These are phyloP conservation scores for Pythium folliculosum DNA, from an alignment of 352 stramenopile genomes.

Conservation along the genomic window DNA sequence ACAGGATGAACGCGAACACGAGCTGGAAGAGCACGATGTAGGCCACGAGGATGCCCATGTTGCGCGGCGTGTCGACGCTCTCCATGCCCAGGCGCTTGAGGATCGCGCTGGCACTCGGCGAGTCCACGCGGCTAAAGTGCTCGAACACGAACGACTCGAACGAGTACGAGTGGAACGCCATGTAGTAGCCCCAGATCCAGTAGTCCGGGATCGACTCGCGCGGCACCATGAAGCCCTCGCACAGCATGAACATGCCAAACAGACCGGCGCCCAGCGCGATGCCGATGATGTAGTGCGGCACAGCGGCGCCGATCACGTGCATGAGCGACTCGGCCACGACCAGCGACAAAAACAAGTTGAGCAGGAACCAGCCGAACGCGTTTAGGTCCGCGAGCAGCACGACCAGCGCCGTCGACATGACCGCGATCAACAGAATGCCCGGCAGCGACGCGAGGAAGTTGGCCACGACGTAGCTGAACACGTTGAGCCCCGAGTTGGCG, in stretches of 20 bases:
- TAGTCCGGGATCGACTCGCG: constrained; percentile 60
- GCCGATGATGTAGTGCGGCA: constrained; percentile 87
- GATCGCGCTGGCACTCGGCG: no score
- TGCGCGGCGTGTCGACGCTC: no score
- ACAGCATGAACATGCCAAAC: constrained; percentile 89
- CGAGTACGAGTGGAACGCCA: constrained; percentile 87
- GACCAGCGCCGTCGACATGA: constrained; percentile 50
- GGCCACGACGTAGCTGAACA: constrained; percentile 72
- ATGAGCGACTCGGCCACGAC: constrained; percentile 81
- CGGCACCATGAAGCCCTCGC: constrained; percentile 86
- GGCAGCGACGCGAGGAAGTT: constrained; percentile 71
- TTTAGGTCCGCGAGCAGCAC: constrained; percentile 56
- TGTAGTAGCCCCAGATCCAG: constrained; percentile 86
- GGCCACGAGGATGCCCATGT: no score
- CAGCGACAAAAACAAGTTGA: constrained; percentile 79
- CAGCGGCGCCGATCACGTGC: constrained; percentile 73
- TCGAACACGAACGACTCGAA: constrained; percentile 88
- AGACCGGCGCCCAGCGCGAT: constrained; percentile 78
- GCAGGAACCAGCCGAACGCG: constrained; percentile 56
- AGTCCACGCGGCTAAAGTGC: no score
- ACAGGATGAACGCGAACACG: no score
- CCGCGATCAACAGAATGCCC: constrained; percentile 54
- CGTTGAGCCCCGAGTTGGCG: constrained; percentile 70
- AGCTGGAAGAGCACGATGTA: no score
- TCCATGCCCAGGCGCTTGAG: no score